Conservation (phyloP, 2,329 filamentous ascomycete species). For the Parastagonospora avenae region DNA sequence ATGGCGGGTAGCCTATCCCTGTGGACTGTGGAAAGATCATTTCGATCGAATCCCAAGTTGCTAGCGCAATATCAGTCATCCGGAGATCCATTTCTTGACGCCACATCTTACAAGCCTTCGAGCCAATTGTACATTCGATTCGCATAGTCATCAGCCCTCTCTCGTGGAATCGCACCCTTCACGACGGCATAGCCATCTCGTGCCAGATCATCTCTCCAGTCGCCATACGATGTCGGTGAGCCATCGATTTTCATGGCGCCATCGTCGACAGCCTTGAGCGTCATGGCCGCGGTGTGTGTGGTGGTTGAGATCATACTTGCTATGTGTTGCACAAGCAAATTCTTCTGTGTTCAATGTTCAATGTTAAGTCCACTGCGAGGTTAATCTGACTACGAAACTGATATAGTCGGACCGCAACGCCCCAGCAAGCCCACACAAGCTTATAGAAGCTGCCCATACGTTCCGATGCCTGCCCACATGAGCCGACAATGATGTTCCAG, state of each 20-base stretch:
- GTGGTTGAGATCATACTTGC: constrained; percentile 17
- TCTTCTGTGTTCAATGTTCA: too few relatives aligned
- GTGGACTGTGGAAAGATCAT: constrained; percentile 24
- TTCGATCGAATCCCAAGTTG: constrained; percentile 26
- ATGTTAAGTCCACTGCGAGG: too few relatives aligned
- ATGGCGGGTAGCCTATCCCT: constrained; percentile 25
- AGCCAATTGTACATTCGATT: constrained; percentile 32
- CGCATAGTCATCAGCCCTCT: constrained; percentile 47
- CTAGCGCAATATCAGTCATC: constrained; percentile 1
- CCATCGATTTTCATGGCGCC: constrained; percentile 19
- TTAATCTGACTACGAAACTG: too few relatives aligned
- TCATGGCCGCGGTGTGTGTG: constrained; percentile 14
- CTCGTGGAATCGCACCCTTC: constrained; percentile 52
- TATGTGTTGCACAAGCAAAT: neutral
- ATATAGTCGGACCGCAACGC: too few relatives aligned
- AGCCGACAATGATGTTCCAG: too few relatives aligned
- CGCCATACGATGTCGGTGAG: constrained; percentile 29
- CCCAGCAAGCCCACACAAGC: too few relatives aligned
- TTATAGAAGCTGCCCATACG: too few relatives aligned
- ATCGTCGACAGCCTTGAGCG: constrained; percentile 10
- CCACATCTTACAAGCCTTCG: constrained; percentile 36
- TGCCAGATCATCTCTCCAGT: constrained; percentile 45
- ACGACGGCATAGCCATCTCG: constrained; percentile 54
- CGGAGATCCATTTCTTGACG: neutral
- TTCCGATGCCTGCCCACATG: too few relatives aligned